These are phyloP conservation scores for Potentilla sterilis DNA, from an alignment of 306 rosid species.

Conservation along the genomic window DNA sequence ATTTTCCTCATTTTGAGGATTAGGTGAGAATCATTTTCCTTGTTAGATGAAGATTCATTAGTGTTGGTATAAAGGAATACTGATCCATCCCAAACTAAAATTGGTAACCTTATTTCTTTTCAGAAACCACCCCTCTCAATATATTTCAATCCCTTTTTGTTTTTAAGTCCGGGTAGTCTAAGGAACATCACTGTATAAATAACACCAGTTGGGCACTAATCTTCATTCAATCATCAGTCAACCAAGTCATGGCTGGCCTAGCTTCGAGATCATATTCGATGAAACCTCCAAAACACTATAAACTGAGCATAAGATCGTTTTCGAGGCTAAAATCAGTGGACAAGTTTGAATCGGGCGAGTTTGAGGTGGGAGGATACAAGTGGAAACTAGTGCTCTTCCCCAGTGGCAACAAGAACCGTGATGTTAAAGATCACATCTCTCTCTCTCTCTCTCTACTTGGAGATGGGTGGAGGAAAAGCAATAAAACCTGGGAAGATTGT, in stretches of 20 bases:
- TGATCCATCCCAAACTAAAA: too few relatives aligned
- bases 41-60: too few relatives aligned
- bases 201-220: background rate
- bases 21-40: too few relatives aligned
- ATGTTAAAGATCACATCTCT: background rate
- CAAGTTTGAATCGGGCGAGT: background rate
- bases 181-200: too few relatives aligned
- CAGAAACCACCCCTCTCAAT: too few relatives aligned
- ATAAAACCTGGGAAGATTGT: background rate
- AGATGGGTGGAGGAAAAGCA: background rate
- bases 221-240: background rate
- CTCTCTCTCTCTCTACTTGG: constrained; percentile 5
- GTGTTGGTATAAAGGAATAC: too few relatives aligned
- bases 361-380: background rate
- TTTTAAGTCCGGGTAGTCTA: too few relatives aligned
- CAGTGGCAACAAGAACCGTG: background rate
- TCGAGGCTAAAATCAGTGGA: background rate
- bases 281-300: background rate
- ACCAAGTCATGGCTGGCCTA: background rate
- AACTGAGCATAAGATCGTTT: background rate
- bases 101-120: too few relatives aligned
- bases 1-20: too few relatives aligned
- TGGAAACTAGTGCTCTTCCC: background rate
- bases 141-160: too few relatives aligned
- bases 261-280: background rate